Evolutionary conservation across 176 grass and related monocot species (phyloP).

Genomic region (Echinochloa phyllopogon): DNA sequence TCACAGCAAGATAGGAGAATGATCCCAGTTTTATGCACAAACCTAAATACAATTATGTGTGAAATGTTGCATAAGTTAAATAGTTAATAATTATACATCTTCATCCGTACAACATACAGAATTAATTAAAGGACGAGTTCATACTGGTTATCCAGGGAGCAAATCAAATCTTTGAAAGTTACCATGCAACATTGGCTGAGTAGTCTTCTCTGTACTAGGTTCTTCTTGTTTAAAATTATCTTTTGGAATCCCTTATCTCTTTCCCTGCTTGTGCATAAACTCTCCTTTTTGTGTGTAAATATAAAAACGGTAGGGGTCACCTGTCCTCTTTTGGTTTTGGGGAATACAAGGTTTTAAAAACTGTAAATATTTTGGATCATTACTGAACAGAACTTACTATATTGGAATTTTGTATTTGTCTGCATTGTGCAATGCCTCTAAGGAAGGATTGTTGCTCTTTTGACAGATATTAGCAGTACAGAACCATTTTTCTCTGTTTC

Average conservation of each 20-base stretch:
- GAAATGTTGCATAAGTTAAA: background rate
- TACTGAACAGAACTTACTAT: background rate
- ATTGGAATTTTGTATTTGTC: background rate
- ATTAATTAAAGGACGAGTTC: too few species aligned
- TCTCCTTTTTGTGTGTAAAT: background rate
- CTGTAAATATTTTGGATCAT: background rate
- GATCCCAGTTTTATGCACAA: background rate
- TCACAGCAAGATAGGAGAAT: background rate
- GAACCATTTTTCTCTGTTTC: slow-evolving; percentile 59
- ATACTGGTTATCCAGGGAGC: background rate
- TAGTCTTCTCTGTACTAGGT: background rate
- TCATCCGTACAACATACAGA: background rate
- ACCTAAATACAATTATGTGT: background rate
- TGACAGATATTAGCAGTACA: slow-evolving; percentile 58
- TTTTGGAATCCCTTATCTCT: background rate
- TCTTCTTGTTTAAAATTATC: background rate
- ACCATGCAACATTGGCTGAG: background rate
- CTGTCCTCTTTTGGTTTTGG: background rate
- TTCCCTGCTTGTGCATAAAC: background rate
- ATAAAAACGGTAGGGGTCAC: background rate
- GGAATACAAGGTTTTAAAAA: background rate
- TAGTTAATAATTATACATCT: background rate
- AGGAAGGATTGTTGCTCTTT: slow-evolving; percentile 9
- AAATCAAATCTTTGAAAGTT: background rate
- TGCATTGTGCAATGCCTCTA: background rate